phyloP scores from a whole-genome alignment of 139 green algal species.

The Marvania coccoides region DNA sequence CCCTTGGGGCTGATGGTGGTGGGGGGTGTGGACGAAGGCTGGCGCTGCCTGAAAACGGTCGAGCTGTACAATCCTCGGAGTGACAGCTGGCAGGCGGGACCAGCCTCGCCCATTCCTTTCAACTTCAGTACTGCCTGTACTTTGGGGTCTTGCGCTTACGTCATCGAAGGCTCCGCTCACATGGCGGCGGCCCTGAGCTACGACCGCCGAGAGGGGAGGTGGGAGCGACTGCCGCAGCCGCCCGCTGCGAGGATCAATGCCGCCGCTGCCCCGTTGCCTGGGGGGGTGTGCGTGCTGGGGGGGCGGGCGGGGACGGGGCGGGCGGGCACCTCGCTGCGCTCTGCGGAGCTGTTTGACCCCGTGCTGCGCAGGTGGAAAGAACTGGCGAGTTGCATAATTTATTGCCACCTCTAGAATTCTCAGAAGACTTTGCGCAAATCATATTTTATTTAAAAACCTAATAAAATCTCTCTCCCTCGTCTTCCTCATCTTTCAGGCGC shows the following conservation, averaged over 20 bases:
- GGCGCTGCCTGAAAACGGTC: conserved; percentile 18
- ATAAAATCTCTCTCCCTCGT: too few relatives aligned
- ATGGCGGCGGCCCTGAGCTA: conserved; percentile 10
- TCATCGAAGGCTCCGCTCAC: conserved; percentile 10
- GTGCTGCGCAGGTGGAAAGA: conserved; percentile 16
- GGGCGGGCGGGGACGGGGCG: conserved; percentile 16
- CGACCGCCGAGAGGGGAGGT: background rate
- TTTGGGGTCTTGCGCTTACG: background rate
- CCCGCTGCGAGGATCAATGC: conserved; percentile 17
- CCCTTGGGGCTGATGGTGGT: conserved; percentile 7
- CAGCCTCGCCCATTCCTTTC: conserved; percentile 17
- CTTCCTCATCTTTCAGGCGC: too few relatives aligned
- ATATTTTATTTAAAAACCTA: too few relatives aligned
- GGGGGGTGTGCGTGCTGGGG: conserved; percentile 14
- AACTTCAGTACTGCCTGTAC: conserved; percentile 12
- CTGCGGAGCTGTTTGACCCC: conserved; percentile 22
- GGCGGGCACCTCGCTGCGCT: conserved; percentile 10
- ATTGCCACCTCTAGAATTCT: too few relatives aligned
- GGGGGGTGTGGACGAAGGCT: conserved; percentile 20
- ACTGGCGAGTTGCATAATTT: too few relatives aligned
- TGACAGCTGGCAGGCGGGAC: conserved; percentile 41
- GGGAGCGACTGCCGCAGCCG: background rate
- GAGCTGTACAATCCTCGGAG: conserved; percentile 44
- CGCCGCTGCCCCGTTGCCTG: conserved; percentile 2
- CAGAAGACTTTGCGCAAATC: too few relatives aligned